Base-by-base conservation (phyloP, 306 rosid genomes). In the Dryas alaskensis region DNA sequence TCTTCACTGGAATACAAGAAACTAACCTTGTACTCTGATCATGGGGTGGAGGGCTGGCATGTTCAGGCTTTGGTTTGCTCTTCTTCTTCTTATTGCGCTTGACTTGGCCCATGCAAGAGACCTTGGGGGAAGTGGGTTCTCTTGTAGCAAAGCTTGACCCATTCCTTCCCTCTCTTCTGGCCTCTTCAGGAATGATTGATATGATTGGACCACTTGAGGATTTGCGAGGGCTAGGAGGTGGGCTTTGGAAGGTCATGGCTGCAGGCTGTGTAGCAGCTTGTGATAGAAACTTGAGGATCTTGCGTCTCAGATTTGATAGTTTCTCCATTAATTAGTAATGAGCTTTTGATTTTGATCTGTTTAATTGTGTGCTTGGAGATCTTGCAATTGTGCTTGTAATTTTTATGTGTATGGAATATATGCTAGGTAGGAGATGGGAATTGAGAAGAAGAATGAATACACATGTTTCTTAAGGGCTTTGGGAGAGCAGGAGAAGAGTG, bases 41-140 rank as follows among this genome's bases (percentile, higher is more conserved):
- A 39, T 4, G 48, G 44, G 75, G 31, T 48, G 69, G 61, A 10
- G 13, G 69, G 42, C 60, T 5, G 45, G 37, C 70, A 47, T 7
- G 70, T 10, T 70, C 44, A 46, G 48, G 19, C 43, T 59, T 68
- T 47, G 55, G 53, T 73, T 12, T 43, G 46, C 31, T 67, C 7
- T 27, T 79, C 57, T 76, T 76, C 60, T 60, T 78, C 60, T 81
- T 81, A 62, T 73, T 81, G 71, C 59, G 2, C 51, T 76, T 52
- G n/a, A 89, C 87, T n/a, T 83, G 84, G 3, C 89, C 92, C 52
- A 87, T 83, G 82, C 92, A 89, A 3, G 95, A 81, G 16, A 89
- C 92, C 76, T 83, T 85, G 0, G 92, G 92, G 4, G 92, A 89
- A 0, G 83, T 17, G 4, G 92, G 95, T 25, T 89, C 90, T 66